Evolutionary conservation across 1,284 basidiomycete genomes (phyloP), one percentile per base, ranked within the genome.

Genomic region (Spongispora temasekensis): DNA sequence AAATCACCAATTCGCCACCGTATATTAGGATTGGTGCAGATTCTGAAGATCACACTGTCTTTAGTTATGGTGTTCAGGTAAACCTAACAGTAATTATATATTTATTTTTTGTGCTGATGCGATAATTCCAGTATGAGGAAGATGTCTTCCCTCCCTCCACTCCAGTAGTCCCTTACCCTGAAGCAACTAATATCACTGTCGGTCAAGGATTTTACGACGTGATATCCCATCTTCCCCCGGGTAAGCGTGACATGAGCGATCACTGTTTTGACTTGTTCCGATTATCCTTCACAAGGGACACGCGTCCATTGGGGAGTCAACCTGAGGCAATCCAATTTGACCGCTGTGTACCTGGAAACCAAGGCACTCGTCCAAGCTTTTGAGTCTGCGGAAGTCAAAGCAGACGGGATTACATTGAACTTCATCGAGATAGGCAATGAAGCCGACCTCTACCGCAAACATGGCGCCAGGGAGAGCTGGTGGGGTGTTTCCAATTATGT

Each of bases 301-400:
- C 80, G 78, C 65, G 85, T 88, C 63, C 84, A 79, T n/a, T 90
- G 85, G 85, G 89, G 88, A n/a, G 77, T 90, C 57, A 89, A 90
- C 70, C 72, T 90, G 25, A 83, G 85, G 13, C 67, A 75, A 32
- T 75, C 81, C 60, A 88, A 89, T 65, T 61, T 84, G 57, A 86
- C 84, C 34, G 82, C 85, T 46, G 83, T 81, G 0, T 79, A 81
- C 53, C 79, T 86, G n/a, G 81, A 88, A 74, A 82, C 84, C 1
- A 74, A 77, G 57, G 81, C 85, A 0, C 82, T 91, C 60, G 63
- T 81, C 15, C 78, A 78, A 56, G 86, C 83, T 7, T 89, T 88
- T 67, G 59, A 70, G 21, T 78, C 79, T 3, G 58, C 75, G 4
- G 73, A 75, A 2, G 76, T 87, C n/a, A 73, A 68, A 56, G 59